Evolutionary conservation across 2,329 filamentous ascomycete species (phyloP).

Genomic region (Bipolaris zeicola): DNA sequence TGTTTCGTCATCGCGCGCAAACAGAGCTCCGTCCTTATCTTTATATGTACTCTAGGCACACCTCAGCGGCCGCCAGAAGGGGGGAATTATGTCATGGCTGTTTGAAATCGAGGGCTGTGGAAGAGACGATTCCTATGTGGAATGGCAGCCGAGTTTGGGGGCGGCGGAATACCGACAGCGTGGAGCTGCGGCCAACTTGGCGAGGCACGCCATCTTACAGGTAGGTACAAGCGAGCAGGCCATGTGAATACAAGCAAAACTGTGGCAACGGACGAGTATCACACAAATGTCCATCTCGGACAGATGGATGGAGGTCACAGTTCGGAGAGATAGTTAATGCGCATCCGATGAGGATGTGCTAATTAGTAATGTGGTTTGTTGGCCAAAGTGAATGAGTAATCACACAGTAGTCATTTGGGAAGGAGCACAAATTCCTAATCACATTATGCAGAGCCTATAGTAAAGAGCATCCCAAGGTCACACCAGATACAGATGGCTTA

Average conservation of each 20-base stretch:
- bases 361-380: constrained; percentile 19
- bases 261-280: constrained; percentile 5
- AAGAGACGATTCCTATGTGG: constrained; percentile 5
- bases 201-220: constrained; percentile 5
- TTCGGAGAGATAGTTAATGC: constrained; percentile 7
- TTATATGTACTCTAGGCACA: constrained; percentile 4
- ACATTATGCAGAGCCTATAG: too few species aligned
- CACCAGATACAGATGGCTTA: background rate
- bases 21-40: background rate
- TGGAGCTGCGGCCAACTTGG: constrained; percentile 10
- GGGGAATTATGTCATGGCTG: constrained; percentile 13
- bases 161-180: constrained; percentile 5
- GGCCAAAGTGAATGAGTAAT: constrained; percentile 15
- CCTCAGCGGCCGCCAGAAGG: background rate
- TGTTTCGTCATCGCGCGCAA: background rate
- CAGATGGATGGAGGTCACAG: constrained; percentile 9
- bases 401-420: background rate
- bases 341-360: constrained; percentile 8
- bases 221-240: constrained; percentile 11
- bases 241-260: constrained; percentile 3
- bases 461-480: too few species aligned
- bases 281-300: background rate
- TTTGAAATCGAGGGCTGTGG: constrained; percentile 2
- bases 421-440: too few species aligned
- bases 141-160: constrained; percentile 10